Percentiles rank a stretch among this genome's conserved stretches.
These are phyloP conservation scores for Ganoderma lingzhi DNA, from an alignment of 1,284 basidiomycete species.

Conservation along the genomic window DNA sequence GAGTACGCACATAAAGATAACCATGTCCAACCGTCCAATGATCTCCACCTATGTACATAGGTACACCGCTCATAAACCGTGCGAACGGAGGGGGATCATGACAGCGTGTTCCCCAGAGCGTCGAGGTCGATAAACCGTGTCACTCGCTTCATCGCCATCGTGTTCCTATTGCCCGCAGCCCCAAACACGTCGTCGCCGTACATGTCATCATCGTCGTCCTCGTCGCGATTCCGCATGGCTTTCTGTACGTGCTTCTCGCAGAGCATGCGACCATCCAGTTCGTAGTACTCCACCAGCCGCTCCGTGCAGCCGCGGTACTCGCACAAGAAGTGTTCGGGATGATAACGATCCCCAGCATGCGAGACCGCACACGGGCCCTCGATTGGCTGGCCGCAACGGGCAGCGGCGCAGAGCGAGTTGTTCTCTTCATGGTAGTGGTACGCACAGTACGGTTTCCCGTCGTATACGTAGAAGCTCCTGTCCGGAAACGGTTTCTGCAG, in stretches of 20 bases:
- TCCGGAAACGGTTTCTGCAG: slow-evolving; percentile 85
- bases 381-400: slow-evolving; percentile 85
- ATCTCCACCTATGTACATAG: neutral
- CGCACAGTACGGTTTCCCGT: slow-evolving; percentile 87
- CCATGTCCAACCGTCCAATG: slow-evolving; percentile 1
- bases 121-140: slow-evolving; percentile 65
- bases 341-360: slow-evolving; percentile 79
- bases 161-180: slow-evolving; percentile 58
- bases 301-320: slow-evolving; percentile 66
- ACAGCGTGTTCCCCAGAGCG: slow-evolving; percentile 34
- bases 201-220: slow-evolving; percentile 35
- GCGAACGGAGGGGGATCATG: neutral
- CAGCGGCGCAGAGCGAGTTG: slow-evolving; percentile 82
- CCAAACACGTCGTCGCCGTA: slow-evolving; percentile 38
- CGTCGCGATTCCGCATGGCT: slow-evolving; percentile 45
- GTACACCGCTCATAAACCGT: neutral
- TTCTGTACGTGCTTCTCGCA: slow-evolving; percentile 78
- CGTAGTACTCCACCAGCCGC: slow-evolving; percentile 83
- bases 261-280: slow-evolving; percentile 81
- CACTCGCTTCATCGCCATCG: slow-evolving; percentile 64
- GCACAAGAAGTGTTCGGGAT: slow-evolving; percentile 85
- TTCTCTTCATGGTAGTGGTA: slow-evolving; percentile 93
- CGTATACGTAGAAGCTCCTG: slow-evolving; percentile 88
- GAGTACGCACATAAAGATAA: slow-evolving; percentile 13
- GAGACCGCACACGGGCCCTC: slow-evolving; percentile 91